Base-by-base conservation (phyloP, 495 filamentous ascomycete genomes). In the Tuber indicum region DNA sequence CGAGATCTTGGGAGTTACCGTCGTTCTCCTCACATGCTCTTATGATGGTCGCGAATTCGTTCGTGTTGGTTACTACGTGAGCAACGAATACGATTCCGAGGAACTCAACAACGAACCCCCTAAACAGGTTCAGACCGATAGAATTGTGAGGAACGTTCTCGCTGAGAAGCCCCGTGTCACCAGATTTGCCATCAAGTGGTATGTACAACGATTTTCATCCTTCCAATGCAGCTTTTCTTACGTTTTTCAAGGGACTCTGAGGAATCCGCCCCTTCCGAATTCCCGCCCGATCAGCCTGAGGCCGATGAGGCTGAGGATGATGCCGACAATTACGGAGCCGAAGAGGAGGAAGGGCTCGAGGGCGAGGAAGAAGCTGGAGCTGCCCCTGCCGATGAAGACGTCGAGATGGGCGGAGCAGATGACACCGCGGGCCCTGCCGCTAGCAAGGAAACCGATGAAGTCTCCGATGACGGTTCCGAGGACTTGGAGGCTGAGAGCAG, bases 141-240 rank as follows among this genome's bases (percentile, higher is more conserved):
- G 93, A 81, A 93, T 99, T 75, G 88, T 91, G 76, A 89, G 96
- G 74, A 97, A 95, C 81, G 92, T 99, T 43, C 89, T 99, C 44
- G 94, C 96, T 2, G 94, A 98, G 86, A 99, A 99, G 89, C 96
- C 96, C 4, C 89, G 96, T 84, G 96, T 99, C 32, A 99, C 96
- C 47, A 89, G 96, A 74, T 99, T 99, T 82, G 94, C 94, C n/a
- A 99, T 99, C 86, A 98, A 98, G 86, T 99, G 96, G 96, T 97
- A 89, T 74, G 88, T 73, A 58, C 58, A 70, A 70, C 36, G 52
- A 32, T 26, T 74, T 58, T 26, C 16, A 71, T n/a, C n/a, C n/a
- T n/a, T 39, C 2, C 10, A n/a, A 44, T 70, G 7, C 43, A 17
- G 74, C 66, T n/a, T 44, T 74, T 71, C n/a, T 32, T 39, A 41